Base-by-base conservation (phyloP, 495 filamentous ascomycete genomes). In the Hypoxylon crocopeplum region DNA sequence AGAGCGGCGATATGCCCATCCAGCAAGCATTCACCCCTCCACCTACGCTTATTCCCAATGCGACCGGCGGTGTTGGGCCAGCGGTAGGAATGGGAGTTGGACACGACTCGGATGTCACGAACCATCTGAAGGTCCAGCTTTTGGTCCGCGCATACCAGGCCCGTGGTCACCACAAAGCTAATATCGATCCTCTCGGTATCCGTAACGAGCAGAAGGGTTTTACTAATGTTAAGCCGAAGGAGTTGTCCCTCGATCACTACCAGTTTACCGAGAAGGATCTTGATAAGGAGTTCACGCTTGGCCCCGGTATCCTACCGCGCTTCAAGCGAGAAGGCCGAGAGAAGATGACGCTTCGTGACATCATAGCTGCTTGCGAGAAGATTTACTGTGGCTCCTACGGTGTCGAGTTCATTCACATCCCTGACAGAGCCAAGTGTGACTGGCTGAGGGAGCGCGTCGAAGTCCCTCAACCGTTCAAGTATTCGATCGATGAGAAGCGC, bases 321-420 rank as follows among this genome's bases (percentile, higher is more conserved):
- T 98, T 98, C 80, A 89, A 90, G 73, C 88, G 83, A 19, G 91
- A 92, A 4, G 84, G 82, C 20, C 88, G 91, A 61, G 87, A 93
- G 69, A 97, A 94, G 82, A 98, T 98, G 94, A 94, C 88, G 10
- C 81, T 98, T 58, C 85, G 93, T 48, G 94, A 98, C 69, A 98
- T 98, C 71, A 86, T 98, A 69, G 87, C 74, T 39, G 86, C 92
- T 52, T 98, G 95, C 75, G 94, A 98, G 79, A 87, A 86, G 69
- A 88, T 96, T 66, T 98, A 98, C 83, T 97, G 93, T 73, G 91
- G 95, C 57, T 89, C 92, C 13, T 97, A 96, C 73, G 94, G 94
- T 70, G 85, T 97, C 50, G 94, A 98, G 74, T 98, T 96, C 73
- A 97, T 98, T 69, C 94, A 98, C 76, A 98, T 98, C 55, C 93